These are phyloP conservation scores for Auriscalpium orientale DNA, from an alignment of 768 basidiomycete species.

Conservation along the genomic window DNA sequence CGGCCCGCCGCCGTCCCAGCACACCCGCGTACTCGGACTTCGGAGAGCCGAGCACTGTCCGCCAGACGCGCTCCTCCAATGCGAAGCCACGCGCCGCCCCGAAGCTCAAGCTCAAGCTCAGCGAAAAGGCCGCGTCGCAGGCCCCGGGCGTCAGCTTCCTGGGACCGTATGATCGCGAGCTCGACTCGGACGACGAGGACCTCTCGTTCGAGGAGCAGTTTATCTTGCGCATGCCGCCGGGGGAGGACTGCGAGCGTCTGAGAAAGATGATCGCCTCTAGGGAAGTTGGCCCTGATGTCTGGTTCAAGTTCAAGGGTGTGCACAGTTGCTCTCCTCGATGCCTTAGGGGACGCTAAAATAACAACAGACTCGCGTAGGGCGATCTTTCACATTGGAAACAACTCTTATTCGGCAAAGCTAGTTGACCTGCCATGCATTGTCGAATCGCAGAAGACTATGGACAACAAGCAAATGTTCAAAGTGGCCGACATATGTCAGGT, in stretches of 20 bases:
- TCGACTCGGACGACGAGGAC: slow-evolving; percentile 94
- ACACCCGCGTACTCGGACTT: slow-evolving; percentile 16
- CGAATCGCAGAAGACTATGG: slow-evolving; percentile 92
- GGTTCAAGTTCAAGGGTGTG: slow-evolving; percentile 97
- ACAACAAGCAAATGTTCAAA: slow-evolving; percentile 97
- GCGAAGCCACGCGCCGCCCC: slow-evolving; percentile 41
- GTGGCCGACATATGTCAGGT: slow-evolving; percentile 98
- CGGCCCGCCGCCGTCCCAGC: slow-evolving; percentile 16
- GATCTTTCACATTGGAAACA: slow-evolving; percentile 78
- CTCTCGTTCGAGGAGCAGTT: slow-evolving; percentile 97
- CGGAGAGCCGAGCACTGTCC: slow-evolving; percentile 26
- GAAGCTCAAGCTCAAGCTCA: slow-evolving; percentile 83
- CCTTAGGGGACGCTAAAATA: not conserved
- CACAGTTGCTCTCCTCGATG: not conserved
- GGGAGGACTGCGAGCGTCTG: slow-evolving; percentile 72
- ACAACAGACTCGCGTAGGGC: slow-evolving; percentile 80
- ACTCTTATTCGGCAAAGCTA: slow-evolving; percentile 81
- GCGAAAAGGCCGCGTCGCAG: slow-evolving; percentile 73
- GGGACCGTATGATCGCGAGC: slow-evolving; percentile 87
- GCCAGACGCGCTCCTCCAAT: slow-evolving; percentile 38
- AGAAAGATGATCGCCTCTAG: slow-evolving; percentile 75
- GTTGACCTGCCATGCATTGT: slow-evolving; percentile 93
- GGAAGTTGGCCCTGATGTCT: slow-evolving; percentile 73
- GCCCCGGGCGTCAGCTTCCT: slow-evolving; percentile 84
- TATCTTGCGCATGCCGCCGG: slow-evolving; percentile 80